Evolutionary conservation across 176 grass and related monocot genomes (phyloP).

Genomic region (Oryza australiensis): DNA sequence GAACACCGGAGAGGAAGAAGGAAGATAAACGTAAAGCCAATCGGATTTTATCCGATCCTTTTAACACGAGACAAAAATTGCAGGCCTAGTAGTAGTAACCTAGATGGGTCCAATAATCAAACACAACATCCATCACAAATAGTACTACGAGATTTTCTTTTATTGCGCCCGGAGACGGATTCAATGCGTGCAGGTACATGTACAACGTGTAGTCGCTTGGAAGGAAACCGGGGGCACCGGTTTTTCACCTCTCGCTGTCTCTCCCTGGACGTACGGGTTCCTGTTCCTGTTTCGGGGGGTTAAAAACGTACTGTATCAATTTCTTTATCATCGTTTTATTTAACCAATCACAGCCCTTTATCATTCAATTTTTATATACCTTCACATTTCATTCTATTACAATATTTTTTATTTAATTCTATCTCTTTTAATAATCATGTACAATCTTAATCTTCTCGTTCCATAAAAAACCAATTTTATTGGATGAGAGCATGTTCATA

Average conservation of each 20-base stretch:
- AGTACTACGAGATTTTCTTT: neutral
- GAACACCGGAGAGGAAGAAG: neutral
- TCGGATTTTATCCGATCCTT: no score
- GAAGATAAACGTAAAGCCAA: neutral
- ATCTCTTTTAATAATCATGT: no score
- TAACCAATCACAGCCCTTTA: no score
- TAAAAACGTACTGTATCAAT: no score
- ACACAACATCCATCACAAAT: neutral
- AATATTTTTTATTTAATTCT: no score
- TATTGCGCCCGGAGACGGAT: neutral
- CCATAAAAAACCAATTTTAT: no score
- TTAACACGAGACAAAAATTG: neutral
- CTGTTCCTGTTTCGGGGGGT: neutral
- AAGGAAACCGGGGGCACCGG: neutral
- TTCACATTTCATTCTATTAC: no score
- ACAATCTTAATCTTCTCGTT: no score
- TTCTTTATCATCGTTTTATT: no score
- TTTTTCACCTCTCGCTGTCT: neutral
- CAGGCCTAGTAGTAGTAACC: neutral
- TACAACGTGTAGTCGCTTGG: neutral
- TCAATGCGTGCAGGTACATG: neutral
- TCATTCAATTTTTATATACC: no score
- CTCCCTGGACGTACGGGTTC: neutral
- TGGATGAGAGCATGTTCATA: no score
- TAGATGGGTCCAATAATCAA: neutral